Evolutionary conservation across 106 monocot species (phyloP), one percentile per base, ranked within the genome.

Genomic region (Amphibolis antarctica): DNA sequence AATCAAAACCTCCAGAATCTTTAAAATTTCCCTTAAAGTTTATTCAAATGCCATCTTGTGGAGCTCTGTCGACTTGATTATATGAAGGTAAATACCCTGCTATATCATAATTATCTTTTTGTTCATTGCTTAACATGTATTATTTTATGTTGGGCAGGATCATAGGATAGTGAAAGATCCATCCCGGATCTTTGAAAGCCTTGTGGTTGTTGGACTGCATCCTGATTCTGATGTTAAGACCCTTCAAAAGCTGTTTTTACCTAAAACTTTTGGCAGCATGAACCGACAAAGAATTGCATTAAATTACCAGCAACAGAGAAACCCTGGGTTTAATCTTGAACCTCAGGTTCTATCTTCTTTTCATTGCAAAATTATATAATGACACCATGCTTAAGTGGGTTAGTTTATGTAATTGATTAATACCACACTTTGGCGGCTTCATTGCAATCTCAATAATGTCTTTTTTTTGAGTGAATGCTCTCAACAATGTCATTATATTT

Each of bases 171-270:
- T 84, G 10, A 86, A 72, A 65, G 89, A 90, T 59, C 87, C 90
- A 55, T 82, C 80, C 58, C 84, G 72, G 51, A 56, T 98, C 46
- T 84, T 98, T 77, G 96, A 98, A 72, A 98, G 90, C 68, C 69
- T 98, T 64, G 90, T 98, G 42, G 76, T 98, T 71, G 82, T 98
- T 68, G 96, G 96, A 47, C 75, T 98, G 19, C 86, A 79, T 76
- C 87, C 96, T 44, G 69, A 74, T 36, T 65, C 74, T 53, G 82
- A 98, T 74, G 64, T 80, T 23, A 79, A 72, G 51, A 68, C 76
- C 54, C 73, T 98, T 56, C 81, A 86, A 56, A 81, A 76, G 64
- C 64, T 77, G 61, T 65, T 82, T 46, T 19, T 78, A 22, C 68
- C 69, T 52, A 82, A 59, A 75, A 83, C 66, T 47, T 58, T 76